Percentiles rank a stretch among this genome's conserved stretches.
phyloP scores from a whole-genome alignment of 805 yeast species.

The Wickerhamiella allomyrinae region DNA sequence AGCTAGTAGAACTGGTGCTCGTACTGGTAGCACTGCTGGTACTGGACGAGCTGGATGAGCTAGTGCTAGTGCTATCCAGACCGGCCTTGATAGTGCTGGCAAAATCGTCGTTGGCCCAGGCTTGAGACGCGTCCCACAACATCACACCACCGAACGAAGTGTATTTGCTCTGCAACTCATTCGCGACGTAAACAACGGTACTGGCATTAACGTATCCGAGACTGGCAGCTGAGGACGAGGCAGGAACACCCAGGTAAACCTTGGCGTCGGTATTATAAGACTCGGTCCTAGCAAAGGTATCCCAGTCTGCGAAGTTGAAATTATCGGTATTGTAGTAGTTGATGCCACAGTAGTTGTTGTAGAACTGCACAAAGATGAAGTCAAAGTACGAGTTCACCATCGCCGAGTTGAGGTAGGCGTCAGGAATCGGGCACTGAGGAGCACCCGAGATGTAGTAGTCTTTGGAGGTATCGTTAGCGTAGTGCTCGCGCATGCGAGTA shows the following conservation, averaged over 20 bases:
- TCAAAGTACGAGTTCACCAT: conserved; percentile 35
- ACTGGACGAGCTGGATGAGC: conserved; percentile 24
- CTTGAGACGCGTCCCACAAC: conserved; percentile 74
- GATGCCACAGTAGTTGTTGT: conserved; percentile 39
- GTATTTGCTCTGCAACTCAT: conserved; percentile 15
- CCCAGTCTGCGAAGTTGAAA: conserved; percentile 38
- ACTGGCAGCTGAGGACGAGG: conserved; percentile 36
- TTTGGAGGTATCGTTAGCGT: conserved; percentile 22
- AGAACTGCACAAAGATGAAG: conserved; percentile 51
- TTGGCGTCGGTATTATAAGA: conserved; percentile 40
- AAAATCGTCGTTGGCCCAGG: conserved; percentile 36
- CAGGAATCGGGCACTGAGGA: conserved; percentile 57
- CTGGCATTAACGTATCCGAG: conserved; percentile 39
- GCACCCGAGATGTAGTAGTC: conserved; percentile 46
- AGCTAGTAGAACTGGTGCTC: neutral
- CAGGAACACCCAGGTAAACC: conserved; percentile 53
- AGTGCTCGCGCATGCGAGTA: conserved; percentile 18
- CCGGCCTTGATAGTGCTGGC: conserved; percentile 34
- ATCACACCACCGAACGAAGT: conserved; percentile 50
- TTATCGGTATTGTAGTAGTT: conserved; percentile 16
- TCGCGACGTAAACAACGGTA: conserved; percentile 17
- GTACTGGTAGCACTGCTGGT: conserved; percentile 38
- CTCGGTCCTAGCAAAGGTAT: conserved; percentile 29
- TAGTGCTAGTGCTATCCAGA: too few species aligned
- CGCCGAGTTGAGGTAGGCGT: conserved; percentile 31